phyloP scores from a whole-genome alignment of 192 early-diverging fungal species.

The Podila minutissima region DNA sequence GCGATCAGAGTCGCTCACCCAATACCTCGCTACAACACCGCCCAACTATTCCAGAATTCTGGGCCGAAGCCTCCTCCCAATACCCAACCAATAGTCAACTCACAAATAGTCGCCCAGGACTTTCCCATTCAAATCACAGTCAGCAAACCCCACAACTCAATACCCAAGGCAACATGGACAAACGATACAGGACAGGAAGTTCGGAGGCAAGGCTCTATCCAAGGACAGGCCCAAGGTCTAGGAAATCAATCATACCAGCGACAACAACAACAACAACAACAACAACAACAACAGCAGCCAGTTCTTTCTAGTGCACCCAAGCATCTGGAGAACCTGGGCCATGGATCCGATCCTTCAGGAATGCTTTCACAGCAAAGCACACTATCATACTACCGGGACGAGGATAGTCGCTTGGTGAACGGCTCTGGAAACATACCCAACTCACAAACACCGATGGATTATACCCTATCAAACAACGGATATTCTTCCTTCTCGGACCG shows the following conservation, averaged over 20 bases:
- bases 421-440: no score
- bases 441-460: neutral
- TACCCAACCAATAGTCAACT: neutral
- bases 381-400: no score
- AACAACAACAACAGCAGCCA: neutral
- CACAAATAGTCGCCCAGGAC: neutral
- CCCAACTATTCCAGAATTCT: conserved; percentile 9
- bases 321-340: no score
- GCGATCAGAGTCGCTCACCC: conserved; percentile 28
- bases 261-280: neutral
- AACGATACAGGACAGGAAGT: neutral
- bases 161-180: neutral
- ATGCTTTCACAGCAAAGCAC: no score
- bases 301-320: neutral
- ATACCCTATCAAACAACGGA: conserved; percentile 1
- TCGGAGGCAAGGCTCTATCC: neutral
- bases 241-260: neutral
- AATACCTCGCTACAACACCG: conserved; percentile 17
- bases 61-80: neutral
- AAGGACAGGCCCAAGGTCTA: neutral
- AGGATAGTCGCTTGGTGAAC: no score
- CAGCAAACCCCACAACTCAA: neutral
- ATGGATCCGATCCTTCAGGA: no score
- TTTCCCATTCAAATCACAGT: neutral
- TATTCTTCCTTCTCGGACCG: neutral